Conservation (phyloP, 805 yeast species). For the Debaryomyces maramus region DNA sequence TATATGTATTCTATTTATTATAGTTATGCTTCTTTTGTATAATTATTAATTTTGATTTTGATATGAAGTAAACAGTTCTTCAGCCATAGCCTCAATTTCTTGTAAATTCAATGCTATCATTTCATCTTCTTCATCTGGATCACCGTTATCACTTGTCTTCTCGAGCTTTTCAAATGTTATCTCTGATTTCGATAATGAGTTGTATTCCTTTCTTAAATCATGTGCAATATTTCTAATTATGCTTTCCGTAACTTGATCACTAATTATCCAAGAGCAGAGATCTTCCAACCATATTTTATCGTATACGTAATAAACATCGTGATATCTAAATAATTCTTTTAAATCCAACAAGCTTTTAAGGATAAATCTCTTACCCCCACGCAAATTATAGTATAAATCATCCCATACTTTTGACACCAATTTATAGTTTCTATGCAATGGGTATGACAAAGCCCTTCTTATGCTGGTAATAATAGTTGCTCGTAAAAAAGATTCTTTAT, state of each 20-base stretch:
- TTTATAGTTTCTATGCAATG: slow-evolving; percentile 72
- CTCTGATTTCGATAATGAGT: slow-evolving; percentile 39
- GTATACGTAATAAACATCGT: slow-evolving; percentile 83
- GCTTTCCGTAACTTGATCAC: slow-evolving; percentile 58
- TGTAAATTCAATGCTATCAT: slow-evolving; percentile 46
- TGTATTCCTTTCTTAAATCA: slow-evolving; percentile 53
- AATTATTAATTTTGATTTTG: too few relatives aligned
- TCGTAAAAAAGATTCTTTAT: slow-evolving; percentile 40
- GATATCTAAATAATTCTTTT: slow-evolving; percentile 75
- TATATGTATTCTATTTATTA: slow-evolving; percentile 3
- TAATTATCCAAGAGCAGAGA: slow-evolving; percentile 69
- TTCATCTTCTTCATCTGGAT: slow-evolving; percentile 23
- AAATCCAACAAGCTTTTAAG: slow-evolving; percentile 58
- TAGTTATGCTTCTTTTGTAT: not conserved
- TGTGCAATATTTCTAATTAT: slow-evolving; percentile 64
- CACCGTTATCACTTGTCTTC: slow-evolving; percentile 13
- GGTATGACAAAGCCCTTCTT: slow-evolving; percentile 75
- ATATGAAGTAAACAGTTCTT: slow-evolving; percentile 29
- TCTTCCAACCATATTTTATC: slow-evolving; percentile 77
- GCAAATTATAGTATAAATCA: slow-evolving; percentile 63
- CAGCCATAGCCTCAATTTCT: slow-evolving; percentile 63
- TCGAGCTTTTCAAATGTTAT: slow-evolving; percentile 55
- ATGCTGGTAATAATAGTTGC: slow-evolving; percentile 61
- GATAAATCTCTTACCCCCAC: slow-evolving; percentile 69
- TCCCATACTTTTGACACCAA: slow-evolving; percentile 66